These are phyloP conservation scores for Hypoxylon sp. DNA, from an alignment of 2,329 filamentous ascomycete genomes.

Conservation along the genomic window DNA sequence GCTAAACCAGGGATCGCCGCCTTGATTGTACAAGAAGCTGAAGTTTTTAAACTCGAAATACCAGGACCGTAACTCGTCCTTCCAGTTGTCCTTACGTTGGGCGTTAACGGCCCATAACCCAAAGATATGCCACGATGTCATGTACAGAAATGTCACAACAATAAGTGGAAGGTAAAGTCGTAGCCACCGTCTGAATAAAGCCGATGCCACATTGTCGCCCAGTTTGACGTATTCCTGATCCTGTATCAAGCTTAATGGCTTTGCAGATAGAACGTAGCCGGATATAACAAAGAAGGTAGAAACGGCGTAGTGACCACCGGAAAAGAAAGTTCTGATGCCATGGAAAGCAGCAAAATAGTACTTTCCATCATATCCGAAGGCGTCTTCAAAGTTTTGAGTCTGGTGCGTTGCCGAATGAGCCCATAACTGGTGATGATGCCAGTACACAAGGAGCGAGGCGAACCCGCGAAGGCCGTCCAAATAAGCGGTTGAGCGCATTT, in stretches of 20 bases:
- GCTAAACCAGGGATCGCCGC: conserved; percentile 67
- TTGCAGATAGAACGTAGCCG: conserved; percentile 68
- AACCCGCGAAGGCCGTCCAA: conserved; percentile 76
- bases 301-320: conserved; percentile 72
- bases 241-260: conserved; percentile 62
- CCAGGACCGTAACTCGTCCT: conserved; percentile 64
- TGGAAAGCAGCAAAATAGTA: conserved; percentile 68
- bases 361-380: conserved; percentile 64
- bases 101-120: conserved; percentile 60
- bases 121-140: conserved; percentile 67
- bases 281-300: conserved; percentile 70
- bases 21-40: conserved; percentile 73
- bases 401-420: conserved; percentile 60
- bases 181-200: conserved; percentile 64
- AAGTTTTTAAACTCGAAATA: conserved; percentile 75
- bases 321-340: conserved; percentile 70
- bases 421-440: conserved; percentile 72
- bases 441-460: conserved; percentile 75
- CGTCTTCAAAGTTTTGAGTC: conserved; percentile 63
- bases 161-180: conserved; percentile 67
- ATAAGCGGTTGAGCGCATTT: conserved; percentile 67
- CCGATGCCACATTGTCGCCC: conserved; percentile 60
- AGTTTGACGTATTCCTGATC: conserved; percentile 58
- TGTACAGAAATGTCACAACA: conserved; percentile 65
- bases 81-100: conserved; percentile 56